Base-by-base conservation (phyloP, 805 yeast genomes). In the Wickerhamiella nectarea region DNA sequence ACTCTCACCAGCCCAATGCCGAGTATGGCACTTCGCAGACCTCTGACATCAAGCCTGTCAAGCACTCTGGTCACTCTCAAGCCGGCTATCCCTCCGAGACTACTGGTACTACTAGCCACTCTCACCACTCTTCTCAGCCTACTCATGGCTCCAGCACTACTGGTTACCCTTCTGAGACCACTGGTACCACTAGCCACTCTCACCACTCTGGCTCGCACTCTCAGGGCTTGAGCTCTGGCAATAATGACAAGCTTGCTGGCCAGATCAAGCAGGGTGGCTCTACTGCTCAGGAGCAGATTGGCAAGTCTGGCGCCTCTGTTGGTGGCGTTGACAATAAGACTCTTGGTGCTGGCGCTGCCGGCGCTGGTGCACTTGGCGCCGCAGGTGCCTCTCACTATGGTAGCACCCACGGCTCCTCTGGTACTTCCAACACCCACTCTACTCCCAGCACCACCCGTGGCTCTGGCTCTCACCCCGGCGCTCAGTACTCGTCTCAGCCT, bases 131-230 rank as follows among this genome's bases (percentile, higher is more conserved):
- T 22, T 43, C 52, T n/a, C n/a, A n/a, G n/a, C n/a, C n/a, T n/a
- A n/a, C n/a, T n/a, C n/a, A n/a, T 25, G 49, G 51, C 41, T 38
- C 47, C n/a, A 41, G 41, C 28, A 36, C 39, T 34, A 21, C 8
- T n/a, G 41, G 34, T 14, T 19, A 12, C n/a, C 26, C 18, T 17
- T 25, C 25, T 22, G 21, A 25, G 6, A 28, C 15, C 15, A 10
- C 4, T 20, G 26, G 17, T 6, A 18, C 29, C 10, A n/a, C 38
- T 24, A 11, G 17, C 6, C 22, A 21, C 21, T 8, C 36, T 34
- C n/a, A 24, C 24, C 28, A 25, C 28, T 25, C 28, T 25, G 28
- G 31, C 7, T 28, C 31, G 3, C 31, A 28, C 7, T 28, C 31
- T 12, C 31, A 28, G 31, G 6, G 15, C 22, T 15, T 21, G 25